Conservation (phyloP, 495 filamentous ascomycete species). For the Xylaria intraflava region DNA sequence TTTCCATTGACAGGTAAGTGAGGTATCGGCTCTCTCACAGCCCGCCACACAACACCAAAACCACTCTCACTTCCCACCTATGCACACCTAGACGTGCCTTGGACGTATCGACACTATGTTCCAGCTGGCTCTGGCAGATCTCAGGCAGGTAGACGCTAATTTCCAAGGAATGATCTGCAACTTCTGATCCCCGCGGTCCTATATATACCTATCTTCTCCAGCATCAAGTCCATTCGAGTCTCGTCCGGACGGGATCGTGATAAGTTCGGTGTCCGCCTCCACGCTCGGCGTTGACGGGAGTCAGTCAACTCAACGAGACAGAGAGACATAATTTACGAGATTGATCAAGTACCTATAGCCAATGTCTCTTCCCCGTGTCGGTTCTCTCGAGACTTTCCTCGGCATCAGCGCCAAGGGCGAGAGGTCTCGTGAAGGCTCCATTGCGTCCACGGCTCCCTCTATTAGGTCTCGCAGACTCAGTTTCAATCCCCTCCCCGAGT, state of each 20-base stretch:
- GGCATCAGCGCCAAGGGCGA: constrained; percentile 31
- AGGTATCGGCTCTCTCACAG: not conserved
- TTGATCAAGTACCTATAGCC: not conserved
- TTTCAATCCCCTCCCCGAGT: constrained; percentile 47
- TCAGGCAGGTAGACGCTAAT: not conserved
- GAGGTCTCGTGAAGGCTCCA: constrained; percentile 34
- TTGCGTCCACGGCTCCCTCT: constrained; percentile 15
- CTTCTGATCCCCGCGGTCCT: not conserved
- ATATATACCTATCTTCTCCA: no score
- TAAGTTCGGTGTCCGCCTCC: not conserved
- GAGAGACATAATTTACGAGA: not conserved
- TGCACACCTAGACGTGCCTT: no score
- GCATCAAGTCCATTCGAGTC: not conserved
- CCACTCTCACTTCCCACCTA: not conserved
- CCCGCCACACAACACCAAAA: not conserved
- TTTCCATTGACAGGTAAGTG: no score
- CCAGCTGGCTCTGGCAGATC: not conserved
- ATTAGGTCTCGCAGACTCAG: constrained; percentile 41
- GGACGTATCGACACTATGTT: not conserved
- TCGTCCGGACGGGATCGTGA: not conserved
- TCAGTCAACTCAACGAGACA: not conserved
- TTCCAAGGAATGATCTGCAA: not conserved
- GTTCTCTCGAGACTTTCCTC: constrained; percentile 45
- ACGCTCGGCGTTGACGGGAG: not conserved
- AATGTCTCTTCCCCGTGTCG: constrained; percentile 48